These are phyloP conservation scores for Dactylellina sp. DNA, from an alignment of 2,329 filamentous ascomycete species.

Conservation along the genomic window DNA sequence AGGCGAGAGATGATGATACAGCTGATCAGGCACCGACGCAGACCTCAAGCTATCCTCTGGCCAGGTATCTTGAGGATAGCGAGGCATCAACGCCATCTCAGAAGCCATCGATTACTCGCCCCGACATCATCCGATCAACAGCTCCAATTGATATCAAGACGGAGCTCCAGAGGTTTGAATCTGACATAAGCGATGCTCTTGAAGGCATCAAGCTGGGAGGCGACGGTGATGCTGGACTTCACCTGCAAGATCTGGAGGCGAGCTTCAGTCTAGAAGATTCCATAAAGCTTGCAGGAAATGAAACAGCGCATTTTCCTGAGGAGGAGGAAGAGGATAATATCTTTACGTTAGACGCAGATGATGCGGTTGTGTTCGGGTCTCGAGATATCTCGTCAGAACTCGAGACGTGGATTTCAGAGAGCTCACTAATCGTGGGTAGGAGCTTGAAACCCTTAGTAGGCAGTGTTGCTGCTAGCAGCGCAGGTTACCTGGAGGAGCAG, in stretches of 20 bases:
- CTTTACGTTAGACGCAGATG: conserved; percentile 41
- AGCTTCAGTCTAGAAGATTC: conserved; percentile 31
- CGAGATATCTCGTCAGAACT: conserved; percentile 51
- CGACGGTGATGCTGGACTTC: conserved; percentile 10
- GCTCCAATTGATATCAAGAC: conserved; percentile 44
- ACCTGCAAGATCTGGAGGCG: conserved; percentile 34
- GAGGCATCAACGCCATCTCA: conserved; percentile 23
- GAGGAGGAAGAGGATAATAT: conserved; percentile 25
- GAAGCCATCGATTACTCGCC: conserved; percentile 32
- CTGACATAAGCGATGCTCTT: conserved; percentile 41
- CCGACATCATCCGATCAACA: conserved; percentile 48
- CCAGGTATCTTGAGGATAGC: conserved; percentile 37
- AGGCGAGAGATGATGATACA: conserved; percentile 3
- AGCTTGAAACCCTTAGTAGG: conserved; percentile 46
- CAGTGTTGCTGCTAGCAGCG: conserved; percentile 19
- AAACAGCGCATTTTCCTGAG: conserved; percentile 26
- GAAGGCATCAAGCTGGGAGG: conserved; percentile 37
- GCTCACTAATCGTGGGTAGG: conserved; percentile 55
- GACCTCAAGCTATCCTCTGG: conserved; percentile 28
- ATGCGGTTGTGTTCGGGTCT: conserved; percentile 28
- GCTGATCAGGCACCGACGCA: not conserved
- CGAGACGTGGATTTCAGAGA: conserved; percentile 53
- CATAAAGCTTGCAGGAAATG: conserved; percentile 31
- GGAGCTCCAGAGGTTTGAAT: conserved; percentile 49
- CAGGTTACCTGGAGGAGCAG: conserved; percentile 25